Percentiles rank a stretch among this genome's conserved stretches.
Conservation (phyloP, 257 asterid genomes). For the Verbascum thapsus region DNA sequence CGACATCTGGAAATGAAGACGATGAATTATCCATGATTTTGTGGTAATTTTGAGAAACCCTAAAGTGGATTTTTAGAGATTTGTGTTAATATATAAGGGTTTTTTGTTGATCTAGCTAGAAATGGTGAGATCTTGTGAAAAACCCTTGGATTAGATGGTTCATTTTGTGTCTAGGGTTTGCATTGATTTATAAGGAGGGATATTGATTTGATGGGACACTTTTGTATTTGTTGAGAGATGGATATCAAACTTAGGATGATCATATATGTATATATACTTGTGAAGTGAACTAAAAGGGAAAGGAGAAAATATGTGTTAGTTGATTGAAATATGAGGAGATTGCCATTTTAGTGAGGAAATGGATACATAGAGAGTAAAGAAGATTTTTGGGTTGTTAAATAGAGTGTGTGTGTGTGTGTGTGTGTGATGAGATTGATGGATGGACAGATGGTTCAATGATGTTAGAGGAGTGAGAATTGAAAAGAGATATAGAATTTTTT, state of each 20-base stretch:
- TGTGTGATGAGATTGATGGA: conserved; percentile 59
- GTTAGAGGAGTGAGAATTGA: background rate
- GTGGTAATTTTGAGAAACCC: too few relatives aligned
- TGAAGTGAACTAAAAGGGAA: conserved; percentile 28
- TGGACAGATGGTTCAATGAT: conserved; percentile 33
- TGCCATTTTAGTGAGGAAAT: conserved; percentile 52
- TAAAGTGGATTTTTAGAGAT: too few relatives aligned
- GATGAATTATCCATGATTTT: too few relatives aligned
- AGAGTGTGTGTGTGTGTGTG: conserved; percentile 25
- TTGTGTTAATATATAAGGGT: too few relatives aligned
- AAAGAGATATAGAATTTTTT: background rate
- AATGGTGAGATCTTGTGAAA: background rate
- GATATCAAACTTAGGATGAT: too few relatives aligned
- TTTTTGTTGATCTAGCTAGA: background rate
- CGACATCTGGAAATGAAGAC: conserved; percentile 28
- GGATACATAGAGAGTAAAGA: conserved; percentile 25
- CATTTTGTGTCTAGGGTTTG: conserved; percentile 35
- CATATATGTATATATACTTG: too few relatives aligned
- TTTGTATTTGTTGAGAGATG: too few relatives aligned
- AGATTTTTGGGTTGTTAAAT: conserved; percentile 26
- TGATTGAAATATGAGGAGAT: conserved; percentile 54
- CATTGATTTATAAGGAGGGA: conserved; percentile 29
- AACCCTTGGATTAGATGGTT: background rate
- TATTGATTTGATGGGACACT: conserved; percentile 21
- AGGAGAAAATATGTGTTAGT: conserved; percentile 31